phyloP scores from a whole-genome alignment of 2,329 filamentous ascomycete genomes.

The Epichloe baconii region DNA sequence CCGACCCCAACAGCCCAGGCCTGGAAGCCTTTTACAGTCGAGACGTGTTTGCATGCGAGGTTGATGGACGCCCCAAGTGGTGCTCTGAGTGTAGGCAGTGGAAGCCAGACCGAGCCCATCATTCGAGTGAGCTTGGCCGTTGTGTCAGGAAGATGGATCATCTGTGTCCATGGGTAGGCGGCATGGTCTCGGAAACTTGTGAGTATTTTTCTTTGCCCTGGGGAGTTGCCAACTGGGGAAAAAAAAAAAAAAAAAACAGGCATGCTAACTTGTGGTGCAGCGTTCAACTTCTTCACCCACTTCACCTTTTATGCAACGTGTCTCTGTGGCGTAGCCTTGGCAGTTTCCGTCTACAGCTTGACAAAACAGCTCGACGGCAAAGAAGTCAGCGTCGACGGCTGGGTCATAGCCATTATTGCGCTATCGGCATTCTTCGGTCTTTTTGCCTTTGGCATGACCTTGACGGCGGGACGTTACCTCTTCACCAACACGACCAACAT shows the following conservation, averaged over 20 bases:
- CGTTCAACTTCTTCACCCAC: slow-evolving; percentile 87
- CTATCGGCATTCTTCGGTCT: slow-evolving; percentile 61
- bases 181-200: slow-evolving; percentile 74
- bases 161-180: slow-evolving; percentile 94
- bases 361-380: slow-evolving; percentile 33
- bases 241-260: not conserved
- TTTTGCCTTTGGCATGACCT: slow-evolving; percentile 68
- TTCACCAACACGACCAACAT: slow-evolving; percentile 71
- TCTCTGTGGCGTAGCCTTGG: slow-evolving; percentile 52
- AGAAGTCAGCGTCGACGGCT: slow-evolving; percentile 33
- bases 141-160: slow-evolving; percentile 91
- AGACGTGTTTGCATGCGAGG: slow-evolving; percentile 73
- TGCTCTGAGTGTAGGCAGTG: slow-evolving; percentile 74
- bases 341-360: slow-evolving; percentile 51
- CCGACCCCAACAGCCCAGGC: slow-evolving; percentile 48
- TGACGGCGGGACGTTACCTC: slow-evolving; percentile 57
- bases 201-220: slow-evolving; percentile 14
- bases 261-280: slow-evolving; percentile 17
- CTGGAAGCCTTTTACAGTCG: slow-evolving; percentile 68
- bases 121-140: slow-evolving; percentile 67
- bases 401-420: slow-evolving; percentile 53
- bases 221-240: not conserved
- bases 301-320: slow-evolving; percentile 63
- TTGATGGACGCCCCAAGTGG: slow-evolving; percentile 74
- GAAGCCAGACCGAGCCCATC: slow-evolving; percentile 80